Percentiles rank a stretch among this genome's conserved stretches.
These are phyloP conservation scores for Acer yangbiense DNA, from an alignment of 345 rosid genomes.

Conservation along the genomic window DNA sequence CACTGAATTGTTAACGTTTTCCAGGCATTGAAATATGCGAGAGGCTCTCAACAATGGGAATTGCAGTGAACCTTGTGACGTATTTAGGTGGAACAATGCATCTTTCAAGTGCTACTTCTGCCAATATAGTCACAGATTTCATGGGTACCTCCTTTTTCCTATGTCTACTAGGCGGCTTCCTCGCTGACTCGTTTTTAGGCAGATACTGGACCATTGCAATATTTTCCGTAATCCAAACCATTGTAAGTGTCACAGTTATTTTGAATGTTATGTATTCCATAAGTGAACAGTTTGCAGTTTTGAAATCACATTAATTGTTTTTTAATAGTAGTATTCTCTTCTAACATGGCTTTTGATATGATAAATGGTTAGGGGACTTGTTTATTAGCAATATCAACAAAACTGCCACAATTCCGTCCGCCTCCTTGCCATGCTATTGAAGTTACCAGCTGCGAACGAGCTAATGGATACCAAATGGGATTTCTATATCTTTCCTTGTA, in stretches of 20 bases:
- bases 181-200: constrained; percentile 73
- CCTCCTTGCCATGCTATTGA: constrained; percentile 50
- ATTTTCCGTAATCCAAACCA: constrained; percentile 57
- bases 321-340: not conserved
- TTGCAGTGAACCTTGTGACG: constrained; percentile 77
- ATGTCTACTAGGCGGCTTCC: constrained; percentile 71
- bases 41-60: constrained; percentile 75
- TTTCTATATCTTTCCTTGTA: constrained; percentile 57
- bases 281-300: not conserved
- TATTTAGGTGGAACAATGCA: constrained; percentile 67
- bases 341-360: not conserved
- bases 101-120: constrained; percentile 63
- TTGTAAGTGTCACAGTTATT: constrained; percentile 41
- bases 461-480: constrained; percentile 71
- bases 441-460: constrained; percentile 45
- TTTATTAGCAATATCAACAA: constrained; percentile 56
- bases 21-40: constrained; percentile 66
- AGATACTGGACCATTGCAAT: constrained; percentile 72
- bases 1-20: constrained; percentile 3
- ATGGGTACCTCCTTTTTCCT: constrained; percentile 69
- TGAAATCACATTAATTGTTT: not conserved
- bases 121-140: constrained; percentile 68
- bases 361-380: constrained; percentile 60
- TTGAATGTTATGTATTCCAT: not conserved
- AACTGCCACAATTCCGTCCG: constrained; percentile 65